These are phyloP conservation scores for Acanthamoeba lenticulata DNA, from an alignment of 208 protist species.

Conservation along the genomic window DNA sequence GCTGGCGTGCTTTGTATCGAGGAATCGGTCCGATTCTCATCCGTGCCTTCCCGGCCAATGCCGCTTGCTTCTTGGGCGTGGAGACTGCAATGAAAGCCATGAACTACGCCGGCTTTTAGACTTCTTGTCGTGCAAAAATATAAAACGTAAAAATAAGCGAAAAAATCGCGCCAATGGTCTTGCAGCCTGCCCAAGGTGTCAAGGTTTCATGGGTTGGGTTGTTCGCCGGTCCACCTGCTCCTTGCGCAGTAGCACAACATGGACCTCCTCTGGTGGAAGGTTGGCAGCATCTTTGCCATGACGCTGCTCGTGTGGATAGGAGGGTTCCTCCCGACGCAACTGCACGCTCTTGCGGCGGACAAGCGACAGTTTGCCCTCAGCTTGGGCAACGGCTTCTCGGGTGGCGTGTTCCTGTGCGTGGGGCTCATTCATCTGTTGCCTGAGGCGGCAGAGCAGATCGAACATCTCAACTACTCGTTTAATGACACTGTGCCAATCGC, in stretches of 20 bases:
- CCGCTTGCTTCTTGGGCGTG: conserved; percentile 85
- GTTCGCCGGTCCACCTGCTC: too few relatives aligned
- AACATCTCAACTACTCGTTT: not conserved
- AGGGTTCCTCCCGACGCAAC: conserved; percentile 8
- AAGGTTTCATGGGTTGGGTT: too few relatives aligned
- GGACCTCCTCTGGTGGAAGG: conserved; percentile 51
- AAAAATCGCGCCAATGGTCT: not conserved
- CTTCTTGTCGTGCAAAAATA: not conserved
- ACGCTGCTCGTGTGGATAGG: conserved; percentile 40
- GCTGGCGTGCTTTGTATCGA: conserved; percentile 70
- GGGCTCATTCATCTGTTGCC: conserved; percentile 64
- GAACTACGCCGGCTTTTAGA: conserved; percentile 66
- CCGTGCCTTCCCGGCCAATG: conserved; percentile 87
- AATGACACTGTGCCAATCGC: not conserved
- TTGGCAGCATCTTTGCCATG: conserved; percentile 46
- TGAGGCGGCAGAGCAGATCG: conserved; percentile 48
- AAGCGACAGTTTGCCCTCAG: conserved; percentile 17
- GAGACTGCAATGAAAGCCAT: conserved; percentile 77
- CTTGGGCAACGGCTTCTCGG: conserved; percentile 58
- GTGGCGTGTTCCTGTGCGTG: conserved; percentile 66
- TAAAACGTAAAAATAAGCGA: not conserved
- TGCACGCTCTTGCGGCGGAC: not conserved
- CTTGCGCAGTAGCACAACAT: conserved; percentile 12
- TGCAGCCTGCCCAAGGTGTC: too few relatives aligned
- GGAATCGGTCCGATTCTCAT: conserved; percentile 84